These are phyloP conservation scores for Leccinum obscurum DNA, from an alignment of 768 basidiomycete species.

Conservation along the genomic window DNA sequence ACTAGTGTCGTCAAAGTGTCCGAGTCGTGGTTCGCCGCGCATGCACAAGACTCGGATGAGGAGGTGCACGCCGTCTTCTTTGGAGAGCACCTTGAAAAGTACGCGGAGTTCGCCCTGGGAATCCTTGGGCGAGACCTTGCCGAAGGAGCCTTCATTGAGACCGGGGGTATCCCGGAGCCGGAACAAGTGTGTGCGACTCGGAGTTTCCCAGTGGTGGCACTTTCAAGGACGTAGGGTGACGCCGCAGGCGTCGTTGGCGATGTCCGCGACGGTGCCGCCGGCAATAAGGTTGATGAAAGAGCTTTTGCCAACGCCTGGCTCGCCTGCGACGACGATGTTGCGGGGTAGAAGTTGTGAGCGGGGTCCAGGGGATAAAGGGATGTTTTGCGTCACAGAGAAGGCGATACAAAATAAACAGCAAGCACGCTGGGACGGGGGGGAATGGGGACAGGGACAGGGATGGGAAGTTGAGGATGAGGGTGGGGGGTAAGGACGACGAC, in stretches of 20 bases:
- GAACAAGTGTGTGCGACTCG: slow-evolving; percentile 18
- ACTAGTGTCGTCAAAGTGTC: too few relatives aligned
- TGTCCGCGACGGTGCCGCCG: slow-evolving; percentile 14
- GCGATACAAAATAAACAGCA: too few relatives aligned
- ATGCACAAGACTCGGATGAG: slow-evolving; percentile 22
- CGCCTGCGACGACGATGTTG: slow-evolving; percentile 25
- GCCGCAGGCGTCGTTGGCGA: slow-evolving; percentile 24
- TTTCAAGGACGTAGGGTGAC: slow-evolving; percentile 20
- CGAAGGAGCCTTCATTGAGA: slow-evolving; percentile 23
- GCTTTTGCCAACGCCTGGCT: slow-evolving; percentile 29
- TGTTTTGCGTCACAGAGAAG: not conserved
- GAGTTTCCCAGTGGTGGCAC: slow-evolving; percentile 21
- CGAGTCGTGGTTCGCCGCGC: slow-evolving; percentile 12
- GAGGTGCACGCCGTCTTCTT: slow-evolving; percentile 27
- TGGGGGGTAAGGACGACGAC: too few relatives aligned
- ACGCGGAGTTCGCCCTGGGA: slow-evolving; percentile 21
- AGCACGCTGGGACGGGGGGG: too few relatives aligned
- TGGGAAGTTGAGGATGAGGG: too few relatives aligned
- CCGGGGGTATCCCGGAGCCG: slow-evolving; percentile 29
- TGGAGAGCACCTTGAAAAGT: slow-evolving; percentile 21
- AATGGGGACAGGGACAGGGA: not conserved
- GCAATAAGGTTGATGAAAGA: slow-evolving; percentile 28
- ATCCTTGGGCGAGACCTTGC: slow-evolving; percentile 22
- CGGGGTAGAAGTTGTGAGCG: slow-evolving; percentile 12
- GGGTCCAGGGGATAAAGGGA: not conserved